Evolutionary conservation across 2,329 filamentous ascomycete genomes (phyloP).

Genomic region (Diaporthe helianthi): DNA sequence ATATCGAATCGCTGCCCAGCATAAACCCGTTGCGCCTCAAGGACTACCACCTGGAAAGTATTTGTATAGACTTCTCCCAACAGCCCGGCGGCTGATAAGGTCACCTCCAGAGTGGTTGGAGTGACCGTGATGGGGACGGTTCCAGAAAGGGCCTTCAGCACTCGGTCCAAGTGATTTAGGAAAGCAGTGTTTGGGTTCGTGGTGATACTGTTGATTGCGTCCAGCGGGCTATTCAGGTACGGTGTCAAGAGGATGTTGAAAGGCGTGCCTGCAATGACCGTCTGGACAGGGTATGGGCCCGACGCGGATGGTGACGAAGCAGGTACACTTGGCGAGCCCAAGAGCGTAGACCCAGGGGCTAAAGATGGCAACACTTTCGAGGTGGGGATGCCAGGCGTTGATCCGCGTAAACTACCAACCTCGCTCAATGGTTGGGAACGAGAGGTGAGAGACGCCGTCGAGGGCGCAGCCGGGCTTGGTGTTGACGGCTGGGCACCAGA

Average conservation of each 20-base stretch:
- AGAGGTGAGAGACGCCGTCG: not conserved
- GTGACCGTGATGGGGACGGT: not conserved
- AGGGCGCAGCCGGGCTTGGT: not conserved
- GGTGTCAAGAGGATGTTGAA: not conserved
- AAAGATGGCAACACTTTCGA: not conserved
- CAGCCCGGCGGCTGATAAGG: not conserved
- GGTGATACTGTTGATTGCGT: not conserved
- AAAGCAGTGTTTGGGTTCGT: not conserved
- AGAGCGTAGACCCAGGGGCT: not conserved
- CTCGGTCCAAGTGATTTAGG: not conserved
- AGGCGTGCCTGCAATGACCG: not conserved
- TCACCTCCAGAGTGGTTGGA: not conserved
- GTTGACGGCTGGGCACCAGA: not conserved
- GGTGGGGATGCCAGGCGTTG: not conserved
- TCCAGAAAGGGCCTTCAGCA: not conserved
- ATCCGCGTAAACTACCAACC: not conserved
- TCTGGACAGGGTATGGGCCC: not conserved
- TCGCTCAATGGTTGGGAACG: not conserved
- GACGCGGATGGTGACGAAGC: not conserved
- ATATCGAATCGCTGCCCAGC: not conserved
- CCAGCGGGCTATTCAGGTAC: not conserved
- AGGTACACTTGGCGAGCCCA: not conserved
- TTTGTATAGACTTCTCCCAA: not conserved
- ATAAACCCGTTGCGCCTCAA: not conserved
- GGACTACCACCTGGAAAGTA: not conserved